Evolutionary conservation across 192 early-diverging fungal genomes (phyloP), one percentile per base, ranked within the genome.

Genomic region (Gorgonomyces haynaldii): DNA sequence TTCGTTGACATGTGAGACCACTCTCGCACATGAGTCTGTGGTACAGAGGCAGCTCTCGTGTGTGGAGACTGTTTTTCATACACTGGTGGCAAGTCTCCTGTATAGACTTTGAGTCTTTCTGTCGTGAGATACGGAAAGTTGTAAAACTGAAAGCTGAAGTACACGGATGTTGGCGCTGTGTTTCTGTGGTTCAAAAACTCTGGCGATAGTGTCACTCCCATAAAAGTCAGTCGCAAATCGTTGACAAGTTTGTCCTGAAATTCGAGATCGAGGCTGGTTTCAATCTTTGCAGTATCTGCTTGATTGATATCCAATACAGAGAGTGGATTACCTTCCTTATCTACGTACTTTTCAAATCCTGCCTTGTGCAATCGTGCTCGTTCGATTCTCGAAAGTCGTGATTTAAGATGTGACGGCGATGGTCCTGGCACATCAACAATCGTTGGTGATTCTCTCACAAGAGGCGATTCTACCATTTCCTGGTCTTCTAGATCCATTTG

Each of bases 71-170:
- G 1, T 23, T 23, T 49, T 38, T 62, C 31, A 12, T 41, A 51
- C 7, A 31, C 37, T 7, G 56, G 43, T 1, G 60, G 60, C 23
- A 63, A 43, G 4, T 53, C 52, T 1, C 68, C 68, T 9, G 52
- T 63, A 34, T 67, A 67, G 40, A 70, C 37, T 30, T 32, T 37
- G 15, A 67, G 24, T 0, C 53, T 27, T 19, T 55, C 54, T 5
- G 68, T 61, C 10, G 57, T 51, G n/a, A 44, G 25, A 25, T 58
- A 44, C 4, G 64, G 54, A 42, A 63, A 70, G 17, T 37, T 66
- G 54, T 61, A 70, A 51, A 70, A 70, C 37, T 67, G 65, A 43
- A 60, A 70, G 23, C 56, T 68, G 36, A 70, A 67, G 23, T 45
- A 46, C 3, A 67, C 57, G 16, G 50, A 36, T 0, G 27, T 37